Base-by-base conservation (phyloP, 345 rosid genomes). In the Sonneratia alba region DNA sequence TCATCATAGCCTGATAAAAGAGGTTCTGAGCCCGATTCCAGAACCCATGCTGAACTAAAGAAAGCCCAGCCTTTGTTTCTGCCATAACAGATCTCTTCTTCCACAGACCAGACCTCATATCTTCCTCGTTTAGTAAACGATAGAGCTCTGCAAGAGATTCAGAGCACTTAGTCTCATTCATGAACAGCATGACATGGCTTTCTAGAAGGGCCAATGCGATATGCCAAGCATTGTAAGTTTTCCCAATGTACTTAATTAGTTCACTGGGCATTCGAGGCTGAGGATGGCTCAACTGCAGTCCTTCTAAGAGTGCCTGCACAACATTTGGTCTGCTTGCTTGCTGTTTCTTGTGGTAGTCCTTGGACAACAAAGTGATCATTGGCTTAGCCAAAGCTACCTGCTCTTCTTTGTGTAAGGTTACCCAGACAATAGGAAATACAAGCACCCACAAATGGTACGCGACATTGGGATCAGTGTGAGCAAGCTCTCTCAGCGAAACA, bases 261-360 rank as follows among this genome's bases (percentile, higher is more conserved):
- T 96, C 99, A 73, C 99, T 88, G 55, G 99, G 97, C 94, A 95
- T 89, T 78, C 96, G 87, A 76, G 98, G 99, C 76, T 96, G 99
- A 77, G 99, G 99, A 75, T 92, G 98, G 86, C 99, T 92, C 85
- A 95, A 72, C 51, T 92, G 94, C 77, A 95, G 97, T 65, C 99
- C 99, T 81, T 95, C 99, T 70, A 95, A 82, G 79, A 95, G 94
- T 45, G 99, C 99, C 87, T 95, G 99, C 78, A 92, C 98, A 77
- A 95, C 98, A 81, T 95, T 95, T 80, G 99, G 99, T 72, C 98
- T 84, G 83, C 83, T 88, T 56, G 83, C 85, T 82, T 92, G 96
- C 84, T 95, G 99, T 84, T 88, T 95, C 88, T 92, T 95, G 81
- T 92, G 99, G 83, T 92, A 95, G 85, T 87, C 98, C 78, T 89